Conservation (phyloP, 805 yeast species). For the Wickerhamiella kurtzmanii region DNA sequence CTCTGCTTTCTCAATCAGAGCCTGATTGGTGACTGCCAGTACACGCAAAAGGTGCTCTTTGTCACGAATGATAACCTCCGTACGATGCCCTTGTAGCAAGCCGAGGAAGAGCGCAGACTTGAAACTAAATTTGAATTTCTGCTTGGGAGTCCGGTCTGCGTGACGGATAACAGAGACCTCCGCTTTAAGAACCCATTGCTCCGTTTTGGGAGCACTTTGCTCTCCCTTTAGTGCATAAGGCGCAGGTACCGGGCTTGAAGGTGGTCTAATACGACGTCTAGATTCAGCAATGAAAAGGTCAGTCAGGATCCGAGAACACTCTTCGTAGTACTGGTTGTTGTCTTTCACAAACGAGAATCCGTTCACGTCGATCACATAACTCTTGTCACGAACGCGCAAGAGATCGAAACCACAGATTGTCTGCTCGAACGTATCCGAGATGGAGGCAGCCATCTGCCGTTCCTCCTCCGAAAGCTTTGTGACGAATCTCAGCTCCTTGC, state of each 20-base stretch:
- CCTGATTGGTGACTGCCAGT: constrained; percentile 67
- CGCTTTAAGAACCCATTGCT: constrained; percentile 95
- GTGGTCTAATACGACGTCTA: constrained; percentile 32
- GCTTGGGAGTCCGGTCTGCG: constrained; percentile 98
- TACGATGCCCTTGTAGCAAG: constrained; percentile 82
- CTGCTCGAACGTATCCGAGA: constrained; percentile 68
- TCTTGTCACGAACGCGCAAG: constrained; percentile 72
- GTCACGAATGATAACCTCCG: constrained; percentile 89
- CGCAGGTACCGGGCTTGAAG: constrained; percentile 8
- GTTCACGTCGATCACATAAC: constrained; percentile 92
- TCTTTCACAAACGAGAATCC: constrained; percentile 97
- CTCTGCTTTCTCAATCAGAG: constrained; percentile 62
- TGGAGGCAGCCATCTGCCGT: constrained; percentile 63
- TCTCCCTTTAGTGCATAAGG: neutral
- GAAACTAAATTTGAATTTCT: constrained; percentile 91
- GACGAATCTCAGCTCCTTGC: constrained; percentile 86
- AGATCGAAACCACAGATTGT: constrained; percentile 96
- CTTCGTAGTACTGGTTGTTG: constrained; percentile 71
- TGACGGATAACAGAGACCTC: constrained; percentile 84
- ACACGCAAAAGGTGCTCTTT: constrained; percentile 77
- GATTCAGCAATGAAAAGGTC: constrained; percentile 44
- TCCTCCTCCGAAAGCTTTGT: constrained; percentile 70
- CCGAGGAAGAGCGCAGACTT: constrained; percentile 76
- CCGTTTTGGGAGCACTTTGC: constrained; percentile 23
- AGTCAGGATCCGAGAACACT: constrained; percentile 64